phyloP scores from a whole-genome alignment of 2,329 filamentous ascomycete species.

The Xylariaceae sp. region DNA sequence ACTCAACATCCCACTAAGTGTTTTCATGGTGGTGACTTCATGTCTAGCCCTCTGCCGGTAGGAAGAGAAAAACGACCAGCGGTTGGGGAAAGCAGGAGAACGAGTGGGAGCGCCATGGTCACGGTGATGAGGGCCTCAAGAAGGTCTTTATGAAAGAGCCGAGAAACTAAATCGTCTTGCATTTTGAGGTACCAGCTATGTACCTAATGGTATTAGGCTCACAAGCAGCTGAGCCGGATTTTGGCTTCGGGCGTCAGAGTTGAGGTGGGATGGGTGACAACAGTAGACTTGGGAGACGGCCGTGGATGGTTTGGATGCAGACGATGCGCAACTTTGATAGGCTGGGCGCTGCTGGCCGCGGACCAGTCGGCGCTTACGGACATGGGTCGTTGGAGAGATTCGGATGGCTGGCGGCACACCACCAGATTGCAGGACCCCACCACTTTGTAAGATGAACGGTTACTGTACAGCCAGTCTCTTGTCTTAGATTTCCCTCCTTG shows the following conservation, averaged over 20 bases:
- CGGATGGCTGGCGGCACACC: constrained; percentile 40
- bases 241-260: constrained; percentile 24
- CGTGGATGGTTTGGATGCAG: constrained; percentile 31
- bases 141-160: constrained; percentile 22
- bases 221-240: constrained; percentile 25
- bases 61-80: constrained; percentile 25
- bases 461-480: constrained; percentile 41
- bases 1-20: constrained; percentile 37
- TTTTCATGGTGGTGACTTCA: constrained; percentile 35
- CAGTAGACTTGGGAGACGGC: no score
- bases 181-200: constrained; percentile 4
- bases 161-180: constrained; percentile 14
- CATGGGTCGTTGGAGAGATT: constrained; percentile 34
- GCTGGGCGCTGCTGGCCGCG: constrained; percentile 30
- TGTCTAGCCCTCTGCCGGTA: constrained; percentile 18
- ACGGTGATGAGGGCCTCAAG: constrained; percentile 19
- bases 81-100: constrained; percentile 20
- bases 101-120: constrained; percentile 15
- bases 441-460: constrained; percentile 36
- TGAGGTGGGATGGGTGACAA: constrained; percentile 26
- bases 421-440: constrained; percentile 36
- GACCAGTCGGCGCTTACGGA: constrained; percentile 46
- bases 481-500: constrained; percentile 43
- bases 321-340: constrained; percentile 36
- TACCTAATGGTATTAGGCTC: constrained; percentile 22